Conservation (phyloP, 768 basidiomycete genomes). For the Phlebiopsis gigantea region DNA sequence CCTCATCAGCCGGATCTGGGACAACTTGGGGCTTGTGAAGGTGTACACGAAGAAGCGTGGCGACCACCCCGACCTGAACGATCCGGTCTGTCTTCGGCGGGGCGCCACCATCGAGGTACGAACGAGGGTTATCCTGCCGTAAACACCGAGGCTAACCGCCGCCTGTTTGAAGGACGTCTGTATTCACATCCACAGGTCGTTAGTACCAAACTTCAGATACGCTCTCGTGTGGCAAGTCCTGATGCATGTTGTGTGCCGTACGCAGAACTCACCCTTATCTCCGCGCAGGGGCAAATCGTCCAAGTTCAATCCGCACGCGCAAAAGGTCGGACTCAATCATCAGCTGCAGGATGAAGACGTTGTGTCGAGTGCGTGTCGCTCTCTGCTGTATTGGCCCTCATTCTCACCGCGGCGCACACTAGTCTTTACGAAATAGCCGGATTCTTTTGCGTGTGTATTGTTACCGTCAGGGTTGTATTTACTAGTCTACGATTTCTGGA, state of each 20-base stretch:
- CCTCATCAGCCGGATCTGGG: slow-evolving; percentile 75
- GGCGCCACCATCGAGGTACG: slow-evolving; percentile 89
- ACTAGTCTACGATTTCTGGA: too few species aligned
- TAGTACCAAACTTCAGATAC: slow-evolving; percentile 90
- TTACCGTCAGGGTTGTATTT: not conserved
- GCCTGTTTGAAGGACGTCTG: slow-evolving; percentile 62
- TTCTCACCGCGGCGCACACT: slow-evolving; percentile 1
- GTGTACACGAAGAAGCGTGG: slow-evolving; percentile 98
- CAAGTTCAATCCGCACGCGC: slow-evolving; percentile 90
- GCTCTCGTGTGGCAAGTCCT: slow-evolving; percentile 80
- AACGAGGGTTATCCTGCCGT: not conserved
- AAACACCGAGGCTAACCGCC: not conserved
- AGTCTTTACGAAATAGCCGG: slow-evolving; percentile 34
- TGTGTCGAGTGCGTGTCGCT: slow-evolving; percentile 65
- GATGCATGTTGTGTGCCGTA: not conserved
- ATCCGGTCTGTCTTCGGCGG: slow-evolving; percentile 86
- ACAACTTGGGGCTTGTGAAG: slow-evolving; percentile 75
- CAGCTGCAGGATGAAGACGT: slow-evolving; percentile 85
- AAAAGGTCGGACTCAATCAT: slow-evolving; percentile 86
- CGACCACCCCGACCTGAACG: slow-evolving; percentile 84
- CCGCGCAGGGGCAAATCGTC: slow-evolving; percentile 77
- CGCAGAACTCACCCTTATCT: not conserved
- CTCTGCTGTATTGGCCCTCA: not conserved
- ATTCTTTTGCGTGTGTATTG: not conserved
- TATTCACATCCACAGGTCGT: slow-evolving; percentile 85